phyloP scores from a whole-genome alignment of 441 rosid species.

The Omphalea diandra region DNA sequence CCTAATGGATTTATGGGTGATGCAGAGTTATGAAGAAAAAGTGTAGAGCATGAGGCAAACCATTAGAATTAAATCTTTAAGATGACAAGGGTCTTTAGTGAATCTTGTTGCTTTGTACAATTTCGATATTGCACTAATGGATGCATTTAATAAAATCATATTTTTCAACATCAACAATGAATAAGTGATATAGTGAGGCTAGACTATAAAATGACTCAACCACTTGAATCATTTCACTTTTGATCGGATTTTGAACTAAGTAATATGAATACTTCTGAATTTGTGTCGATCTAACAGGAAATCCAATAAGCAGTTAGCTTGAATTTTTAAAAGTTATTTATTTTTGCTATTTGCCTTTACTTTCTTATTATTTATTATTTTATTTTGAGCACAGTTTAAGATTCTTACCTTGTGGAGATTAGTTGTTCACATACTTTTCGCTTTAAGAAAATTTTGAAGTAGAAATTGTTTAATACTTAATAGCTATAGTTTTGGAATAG shows the following conservation, averaged over 20 bases:
- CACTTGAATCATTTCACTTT: not conserved
- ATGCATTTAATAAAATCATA: not conserved
- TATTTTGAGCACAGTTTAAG: accelerated
- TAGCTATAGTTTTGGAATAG: too few species aligned
- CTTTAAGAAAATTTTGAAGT: too few species aligned
- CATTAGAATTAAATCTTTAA: not conserved
- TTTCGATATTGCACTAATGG: constrained; percentile 13
- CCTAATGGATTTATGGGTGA: constrained; percentile 20
- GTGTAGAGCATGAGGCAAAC: constrained; percentile 3
- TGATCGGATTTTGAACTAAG: constrained; percentile 8
- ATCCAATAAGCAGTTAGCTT: not conserved
- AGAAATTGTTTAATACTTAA: too few species aligned
- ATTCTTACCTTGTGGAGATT: too few species aligned
- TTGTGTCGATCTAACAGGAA: not conserved
- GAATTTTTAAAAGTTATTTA: not conserved
- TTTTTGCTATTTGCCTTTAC: not conserved
- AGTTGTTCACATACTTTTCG: too few species aligned
- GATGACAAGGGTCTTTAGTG: too few species aligned
- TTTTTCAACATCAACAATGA: constrained; percentile 22
- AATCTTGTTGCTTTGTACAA: not conserved
- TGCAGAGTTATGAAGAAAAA: constrained; percentile 1
- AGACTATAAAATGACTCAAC: too few species aligned
- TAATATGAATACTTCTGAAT: constrained; percentile 2
- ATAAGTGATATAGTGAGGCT: not conserved
- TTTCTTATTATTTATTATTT: not conserved